phyloP scores from a whole-genome alignment of 441 rosid species.

The Jatropha podagrica region DNA sequence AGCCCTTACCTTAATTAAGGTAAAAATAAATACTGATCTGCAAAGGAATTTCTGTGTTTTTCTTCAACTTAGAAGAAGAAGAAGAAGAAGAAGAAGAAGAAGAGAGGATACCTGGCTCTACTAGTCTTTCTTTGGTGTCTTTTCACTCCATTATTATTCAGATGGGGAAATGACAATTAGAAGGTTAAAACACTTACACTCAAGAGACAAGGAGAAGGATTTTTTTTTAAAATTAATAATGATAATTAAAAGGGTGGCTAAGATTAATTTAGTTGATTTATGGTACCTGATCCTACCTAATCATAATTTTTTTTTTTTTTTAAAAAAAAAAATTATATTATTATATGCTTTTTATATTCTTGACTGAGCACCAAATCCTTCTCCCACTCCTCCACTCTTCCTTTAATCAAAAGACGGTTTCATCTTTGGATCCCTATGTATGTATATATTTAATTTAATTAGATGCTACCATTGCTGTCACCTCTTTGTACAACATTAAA shows the following conservation, averaged over 20 bases:
- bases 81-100: background rate
- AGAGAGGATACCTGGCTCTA: background rate
- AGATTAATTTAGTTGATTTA: background rate
- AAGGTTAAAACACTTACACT: no score
- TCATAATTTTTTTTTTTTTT: conserved; percentile 22
- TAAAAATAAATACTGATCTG: background rate
- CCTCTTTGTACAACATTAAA: background rate
- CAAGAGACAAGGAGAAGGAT: no score
- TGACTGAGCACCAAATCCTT: conserved; percentile 34
- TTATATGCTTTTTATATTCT: conserved; percentile 36
- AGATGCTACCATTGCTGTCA: conserved; percentile 15
- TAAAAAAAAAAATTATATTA: background rate
- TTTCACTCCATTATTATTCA: conserved; percentile 30
- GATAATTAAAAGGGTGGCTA: no score
- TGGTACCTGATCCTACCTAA: conserved; percentile 40
- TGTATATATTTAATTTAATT: background rate
- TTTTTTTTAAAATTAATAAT: no score
- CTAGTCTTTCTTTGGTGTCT: conserved; percentile 14
- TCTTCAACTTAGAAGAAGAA: background rate
- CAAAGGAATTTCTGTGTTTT: background rate
- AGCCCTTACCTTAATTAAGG: background rate
- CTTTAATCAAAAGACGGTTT: conserved; percentile 17
- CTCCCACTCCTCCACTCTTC: conserved; percentile 20
- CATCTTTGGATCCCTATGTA: background rate
- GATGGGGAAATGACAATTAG: conserved; percentile 24